These are phyloP conservation scores for Candida neerlandica DNA, from an alignment of 1,139 yeast species.

Conservation along the genomic window DNA sequence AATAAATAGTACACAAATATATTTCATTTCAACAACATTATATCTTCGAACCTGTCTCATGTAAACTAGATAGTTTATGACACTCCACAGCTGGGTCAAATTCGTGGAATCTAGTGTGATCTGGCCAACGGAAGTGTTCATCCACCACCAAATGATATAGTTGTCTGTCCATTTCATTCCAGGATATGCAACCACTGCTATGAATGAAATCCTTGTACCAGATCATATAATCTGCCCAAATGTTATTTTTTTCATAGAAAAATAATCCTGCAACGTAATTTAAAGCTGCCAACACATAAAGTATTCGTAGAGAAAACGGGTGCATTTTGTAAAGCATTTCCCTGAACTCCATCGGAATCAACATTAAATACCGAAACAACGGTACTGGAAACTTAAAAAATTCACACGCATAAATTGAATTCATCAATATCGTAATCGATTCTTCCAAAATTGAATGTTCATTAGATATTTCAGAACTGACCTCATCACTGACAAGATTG, in stretches of 20 bases:
- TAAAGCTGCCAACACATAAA: conserved; percentile 26
- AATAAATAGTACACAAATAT: not conserved
- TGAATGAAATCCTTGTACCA: conserved; percentile 24
- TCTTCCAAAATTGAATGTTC: conserved; percentile 1
- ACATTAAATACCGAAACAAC: conserved; percentile 29
- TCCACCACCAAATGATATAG: conserved; percentile 16
- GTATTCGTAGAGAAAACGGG: conserved; percentile 27
- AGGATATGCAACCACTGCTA: conserved; percentile 7
- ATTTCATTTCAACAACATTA: not conserved
- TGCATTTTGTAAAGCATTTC: conserved; percentile 23
- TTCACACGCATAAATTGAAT: conserved; percentile 15
- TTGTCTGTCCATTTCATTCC: conserved; percentile 19
- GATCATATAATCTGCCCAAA: conserved; percentile 31
- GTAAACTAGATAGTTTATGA: not conserved
- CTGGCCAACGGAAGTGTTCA: conserved; percentile 5
- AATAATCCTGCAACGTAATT: conserved; percentile 24
- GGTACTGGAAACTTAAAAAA: conserved; percentile 29
- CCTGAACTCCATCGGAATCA: conserved; percentile 21
- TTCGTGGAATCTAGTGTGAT: conserved; percentile 7
- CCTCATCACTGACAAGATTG: conserved; percentile 9
- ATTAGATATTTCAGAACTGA: conserved; percentile 11
- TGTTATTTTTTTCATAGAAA: conserved; percentile 20
- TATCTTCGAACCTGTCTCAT: not conserved
- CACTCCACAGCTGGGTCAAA: conserved; percentile 13
- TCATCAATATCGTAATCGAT: conserved; percentile 6